Evolutionary conservation across 495 filamentous ascomycete species (phyloP).

Genomic region (Thermochaetoides thermophila): DNA sequence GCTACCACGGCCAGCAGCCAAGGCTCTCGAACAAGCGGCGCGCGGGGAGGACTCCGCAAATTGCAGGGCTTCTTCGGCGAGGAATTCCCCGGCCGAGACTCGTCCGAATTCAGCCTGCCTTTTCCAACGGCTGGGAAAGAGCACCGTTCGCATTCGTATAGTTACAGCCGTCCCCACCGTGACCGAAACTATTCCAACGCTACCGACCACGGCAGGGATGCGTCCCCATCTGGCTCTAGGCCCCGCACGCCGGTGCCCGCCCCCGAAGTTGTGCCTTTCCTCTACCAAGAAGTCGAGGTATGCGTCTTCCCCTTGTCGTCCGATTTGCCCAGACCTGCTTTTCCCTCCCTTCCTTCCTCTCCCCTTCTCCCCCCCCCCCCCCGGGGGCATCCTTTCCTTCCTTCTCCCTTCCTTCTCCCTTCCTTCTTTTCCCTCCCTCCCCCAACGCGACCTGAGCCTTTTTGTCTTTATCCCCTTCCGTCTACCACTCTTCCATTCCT

Average conservation of each 20-base stretch:
- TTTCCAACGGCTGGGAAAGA: slow-evolving; percentile 36
- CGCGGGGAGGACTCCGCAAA: slow-evolving; percentile 52
- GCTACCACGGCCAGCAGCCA: slow-evolving; percentile 77
- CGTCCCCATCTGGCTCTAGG: slow-evolving; percentile 57
- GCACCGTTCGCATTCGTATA: slow-evolving; percentile 41
- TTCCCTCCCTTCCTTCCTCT: slow-evolving; percentile 7
- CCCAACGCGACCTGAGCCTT: no score
- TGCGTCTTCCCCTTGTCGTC: no score
- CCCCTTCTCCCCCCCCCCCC: slow-evolving; percentile 2
- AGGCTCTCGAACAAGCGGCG: slow-evolving; percentile 67
- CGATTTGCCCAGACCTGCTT: no score
- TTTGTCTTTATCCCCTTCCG: not conserved
- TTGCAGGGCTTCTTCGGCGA: slow-evolving; percentile 80
- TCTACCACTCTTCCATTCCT: not conserved
- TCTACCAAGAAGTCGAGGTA: slow-evolving; percentile 80
- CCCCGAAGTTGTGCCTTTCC: slow-evolving; percentile 88
- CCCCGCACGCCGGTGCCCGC: slow-evolving; percentile 77
- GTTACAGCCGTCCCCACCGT: slow-evolving; percentile 40
- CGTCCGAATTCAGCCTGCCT: slow-evolving; percentile 57
- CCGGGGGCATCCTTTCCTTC: no score
- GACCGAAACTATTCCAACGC: slow-evolving; percentile 67
- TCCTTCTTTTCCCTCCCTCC: not conserved
- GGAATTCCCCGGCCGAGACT: slow-evolving; percentile 54
- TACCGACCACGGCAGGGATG: slow-evolving; percentile 41
- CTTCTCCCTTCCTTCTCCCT: no score